Base-by-base conservation (phyloP, 352 stramenopile species). In the Phytophthora foliorum region DNA sequence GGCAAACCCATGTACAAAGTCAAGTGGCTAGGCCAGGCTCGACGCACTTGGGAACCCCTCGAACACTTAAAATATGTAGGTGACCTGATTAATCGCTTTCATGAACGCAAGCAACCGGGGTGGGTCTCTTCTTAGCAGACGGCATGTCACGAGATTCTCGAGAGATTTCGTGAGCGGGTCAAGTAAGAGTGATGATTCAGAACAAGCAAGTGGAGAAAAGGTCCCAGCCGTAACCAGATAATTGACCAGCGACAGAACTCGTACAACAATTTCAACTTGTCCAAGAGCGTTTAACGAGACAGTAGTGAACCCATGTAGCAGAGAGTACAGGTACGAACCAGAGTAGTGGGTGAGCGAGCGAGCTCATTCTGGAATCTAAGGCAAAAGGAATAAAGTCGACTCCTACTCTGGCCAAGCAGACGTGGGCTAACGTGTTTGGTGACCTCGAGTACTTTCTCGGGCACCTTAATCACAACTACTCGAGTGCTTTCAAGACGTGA, bases 331-430 rank as follows among this genome's bases (percentile, higher is more conserved):
- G 16, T 31, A 51, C 7, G 44, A 34, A 19, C 22, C 29, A 51
- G 44, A 41, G 27, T 13, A 34, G 9, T 27, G 49, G 27, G 27
- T 42, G 49, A 56, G 29, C 49, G 25, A 56, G 16, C 17, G 22
- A 14, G 52, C 34, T 59, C 52, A 61, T 61, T 61, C 39, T 21
- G 14, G 53, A 61, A 51, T 60, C 32, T 22, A 19, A 11, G 46
- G 21, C n/a, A 4, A 13, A 61, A 31, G 11, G 39, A 61, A 41
- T 52, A 61, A 29, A 61, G 53, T 51, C 53, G 25, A 61, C 39
- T 61, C 24, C 53, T 61, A 29, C 38, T 61, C 39, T 49, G 39
- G 53, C 53, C 53, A 52, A 51, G 38, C 39, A 61, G 53, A 50
- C 53, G 53, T 61, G 53, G 53, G 27, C 19, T 19, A 48, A 41